phyloP scores from a whole-genome alignment of 371 early-diverging fungal genomes.

The Apophysomyces ossiformis region DNA sequence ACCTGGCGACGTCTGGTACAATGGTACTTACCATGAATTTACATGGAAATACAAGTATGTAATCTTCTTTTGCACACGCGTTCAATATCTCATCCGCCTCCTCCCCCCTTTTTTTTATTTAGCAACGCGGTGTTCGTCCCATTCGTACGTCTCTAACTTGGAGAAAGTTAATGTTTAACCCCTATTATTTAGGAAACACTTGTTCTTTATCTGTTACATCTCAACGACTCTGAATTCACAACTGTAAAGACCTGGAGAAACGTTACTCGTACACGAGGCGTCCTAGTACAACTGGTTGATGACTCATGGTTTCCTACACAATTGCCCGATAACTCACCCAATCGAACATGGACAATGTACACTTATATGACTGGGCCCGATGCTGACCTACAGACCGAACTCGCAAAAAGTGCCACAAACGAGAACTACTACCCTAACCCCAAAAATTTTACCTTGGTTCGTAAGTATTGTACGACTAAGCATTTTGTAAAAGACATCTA shows the following conservation, averaged over 20 bases:
- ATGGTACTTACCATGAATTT: constrained; percentile 24
- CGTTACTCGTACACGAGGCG: not conserved
- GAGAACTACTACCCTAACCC: constrained; percentile 16
- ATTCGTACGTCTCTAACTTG: not conserved
- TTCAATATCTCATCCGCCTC: not conserved
- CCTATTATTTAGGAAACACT: constrained; percentile 1
- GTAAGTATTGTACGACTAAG: constrained; percentile 10
- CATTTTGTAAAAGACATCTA: not conserved
- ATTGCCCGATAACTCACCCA: constrained; percentile 14
- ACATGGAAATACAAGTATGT: constrained; percentile 34
- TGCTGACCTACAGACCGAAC: constrained; percentile 9
- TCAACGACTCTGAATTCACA: not conserved
- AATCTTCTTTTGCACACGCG: not conserved
- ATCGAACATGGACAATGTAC: constrained; percentile 24
- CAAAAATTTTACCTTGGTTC: constrained; percentile 7
- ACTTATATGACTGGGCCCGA: constrained; percentile 16
- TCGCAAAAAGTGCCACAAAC: not conserved
- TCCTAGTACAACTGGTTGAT: constrained; percentile 18
- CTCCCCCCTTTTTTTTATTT: constrained; percentile 10
- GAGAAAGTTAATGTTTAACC: not conserved
- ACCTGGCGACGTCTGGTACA: constrained; percentile 25
- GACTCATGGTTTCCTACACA: constrained; percentile 32
- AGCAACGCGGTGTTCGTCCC: constrained; percentile 15
- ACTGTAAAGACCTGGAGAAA: not conserved
- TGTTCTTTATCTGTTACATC: constrained; percentile 9